Evolutionary conservation across 495 filamentous ascomycete genomes (phyloP).

Genomic region (Thozetella sp.): DNA sequence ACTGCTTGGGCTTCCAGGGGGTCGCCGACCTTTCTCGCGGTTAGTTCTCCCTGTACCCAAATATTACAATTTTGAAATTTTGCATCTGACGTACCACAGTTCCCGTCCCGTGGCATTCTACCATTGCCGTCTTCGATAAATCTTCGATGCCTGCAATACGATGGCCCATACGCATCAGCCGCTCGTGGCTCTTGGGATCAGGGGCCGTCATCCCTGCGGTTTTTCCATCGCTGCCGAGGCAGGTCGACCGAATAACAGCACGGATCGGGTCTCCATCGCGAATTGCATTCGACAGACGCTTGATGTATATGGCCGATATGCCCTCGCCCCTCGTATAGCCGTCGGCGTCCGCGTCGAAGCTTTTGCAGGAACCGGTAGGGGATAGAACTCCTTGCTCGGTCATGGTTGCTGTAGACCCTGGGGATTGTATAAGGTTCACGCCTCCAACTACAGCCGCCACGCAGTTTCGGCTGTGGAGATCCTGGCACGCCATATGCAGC

Average conservation of each 20-base stretch:
- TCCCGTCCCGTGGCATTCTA: conserved; percentile 19
- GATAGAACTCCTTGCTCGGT: conserved; percentile 30
- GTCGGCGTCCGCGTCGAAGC: conserved; percentile 38
- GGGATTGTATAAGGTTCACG: conserved; percentile 39
- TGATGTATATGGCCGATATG: conserved; percentile 41
- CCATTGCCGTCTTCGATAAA: neutral
- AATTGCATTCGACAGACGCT: conserved; percentile 48
- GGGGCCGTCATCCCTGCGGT: neutral
- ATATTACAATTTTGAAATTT: neutral
- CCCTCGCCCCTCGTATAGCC: conserved; percentile 38
- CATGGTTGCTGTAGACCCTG: conserved; percentile 26
- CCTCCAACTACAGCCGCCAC: conserved; percentile 41
- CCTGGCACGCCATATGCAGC: conserved; percentile 9
- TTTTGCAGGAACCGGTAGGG: conserved; percentile 30
- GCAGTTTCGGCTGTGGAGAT: conserved; percentile 37
- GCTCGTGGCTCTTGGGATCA: neutral
- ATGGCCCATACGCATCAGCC: conserved; percentile 1
- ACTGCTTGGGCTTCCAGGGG: conserved; percentile 22
- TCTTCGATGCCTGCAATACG: neutral
- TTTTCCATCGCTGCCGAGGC: neutral
- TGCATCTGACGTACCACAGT: conserved; percentile 3
- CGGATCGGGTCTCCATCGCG: conserved; percentile 51
- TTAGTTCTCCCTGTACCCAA: no score
- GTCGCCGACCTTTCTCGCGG: conserved; percentile 27
- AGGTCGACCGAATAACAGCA: conserved; percentile 43